These are phyloP conservation scores for Lactarius deliciosus DNA, from an alignment of 768 basidiomycete species.

Conservation along the genomic window DNA sequence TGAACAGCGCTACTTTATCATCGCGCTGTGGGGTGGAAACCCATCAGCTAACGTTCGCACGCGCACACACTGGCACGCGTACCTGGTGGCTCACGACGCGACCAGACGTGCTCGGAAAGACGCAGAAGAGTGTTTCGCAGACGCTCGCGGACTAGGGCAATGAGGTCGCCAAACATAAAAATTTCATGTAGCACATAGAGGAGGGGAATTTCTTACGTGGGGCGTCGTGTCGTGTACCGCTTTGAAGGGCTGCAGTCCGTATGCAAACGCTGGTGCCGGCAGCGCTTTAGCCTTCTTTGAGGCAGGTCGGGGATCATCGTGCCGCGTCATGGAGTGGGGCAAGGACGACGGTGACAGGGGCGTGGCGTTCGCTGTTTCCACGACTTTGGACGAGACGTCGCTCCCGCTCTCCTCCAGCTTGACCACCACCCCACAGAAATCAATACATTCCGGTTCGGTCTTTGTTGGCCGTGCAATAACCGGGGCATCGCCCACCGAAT, in stretches of 20 bases:
- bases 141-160: slow-evolving; percentile 16
- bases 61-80: slow-evolving; percentile 1
- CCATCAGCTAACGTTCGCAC: not conserved
- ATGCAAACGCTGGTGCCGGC: slow-evolving; percentile 30
- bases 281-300: slow-evolving; percentile 17
- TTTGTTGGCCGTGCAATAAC: not conserved
- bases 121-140: slow-evolving; percentile 68
- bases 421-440: not conserved
- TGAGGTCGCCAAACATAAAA: slow-evolving; percentile 6
- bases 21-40: slow-evolving; percentile 11
- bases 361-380: too few relatives aligned
- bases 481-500: not conserved
- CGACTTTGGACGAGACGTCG: not conserved
- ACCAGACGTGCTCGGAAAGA: slow-evolving; percentile 75
- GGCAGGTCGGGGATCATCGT: not conserved
- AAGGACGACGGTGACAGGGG: too few relatives aligned
- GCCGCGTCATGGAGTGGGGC: too few relatives aligned
- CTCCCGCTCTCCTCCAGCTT: not conserved
- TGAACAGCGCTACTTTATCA: slow-evolving; percentile 25
- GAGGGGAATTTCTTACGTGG: not conserved
- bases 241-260: slow-evolving; percentile 54
- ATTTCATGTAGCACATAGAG: too few relatives aligned
- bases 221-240: slow-evolving; percentile 38
- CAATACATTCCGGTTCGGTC: not conserved
- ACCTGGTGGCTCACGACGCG: slow-evolving; percentile 74